Evolutionary conservation across 1,284 basidiomycete species (phyloP).

Genomic region (Sporisorium iseilematis-ciliati): DNA sequence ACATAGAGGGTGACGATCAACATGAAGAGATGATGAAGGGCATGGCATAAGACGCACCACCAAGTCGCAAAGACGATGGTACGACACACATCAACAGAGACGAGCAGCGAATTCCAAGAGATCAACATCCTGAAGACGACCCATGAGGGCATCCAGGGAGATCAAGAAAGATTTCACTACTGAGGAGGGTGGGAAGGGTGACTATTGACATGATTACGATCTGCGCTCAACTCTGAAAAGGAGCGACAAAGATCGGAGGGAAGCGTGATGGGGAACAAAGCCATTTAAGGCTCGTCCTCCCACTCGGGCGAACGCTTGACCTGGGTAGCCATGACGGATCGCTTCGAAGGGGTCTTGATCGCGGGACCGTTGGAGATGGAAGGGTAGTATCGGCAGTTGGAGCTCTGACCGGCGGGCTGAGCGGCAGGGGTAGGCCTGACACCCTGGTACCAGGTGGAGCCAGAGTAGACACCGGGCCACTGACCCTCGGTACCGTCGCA

Average conservation of each 20-base stretch:
- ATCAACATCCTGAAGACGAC: conserved; percentile 36
- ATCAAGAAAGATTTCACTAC: conserved; percentile 14
- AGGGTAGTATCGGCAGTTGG: conserved; percentile 60
- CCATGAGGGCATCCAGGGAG: conserved; percentile 21
- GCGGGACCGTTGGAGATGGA: conserved; percentile 56
- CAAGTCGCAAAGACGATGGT: background rate
- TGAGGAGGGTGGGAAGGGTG: conserved; percentile 1
- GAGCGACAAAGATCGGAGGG: conserved; percentile 27
- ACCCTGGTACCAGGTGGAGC: conserved; percentile 64
- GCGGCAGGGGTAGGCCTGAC: conserved; percentile 49
- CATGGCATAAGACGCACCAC: conserved; percentile 13
- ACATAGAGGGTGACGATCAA: conserved; percentile 15
- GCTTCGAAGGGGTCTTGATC: conserved; percentile 52
- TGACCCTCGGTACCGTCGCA: conserved; percentile 61
- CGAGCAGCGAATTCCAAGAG: conserved; percentile 6
- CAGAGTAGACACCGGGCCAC: conserved; percentile 64
- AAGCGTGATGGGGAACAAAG: conserved; percentile 2
- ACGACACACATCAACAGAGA: conserved; percentile 9
- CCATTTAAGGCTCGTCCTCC: conserved; percentile 43
- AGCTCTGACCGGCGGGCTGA: conserved; percentile 49
- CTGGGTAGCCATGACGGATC: conserved; percentile 53
- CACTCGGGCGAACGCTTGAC: conserved; percentile 54
- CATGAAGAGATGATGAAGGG: conserved; percentile 13
- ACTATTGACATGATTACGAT: conserved; percentile 30
- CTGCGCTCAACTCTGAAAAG: conserved; percentile 45